Evolutionary conservation across 2,329 filamentous ascomycete genomes (phyloP), one percentile per base, ranked within the genome.

Genomic region (Exutisphaerella laricina): DNA sequence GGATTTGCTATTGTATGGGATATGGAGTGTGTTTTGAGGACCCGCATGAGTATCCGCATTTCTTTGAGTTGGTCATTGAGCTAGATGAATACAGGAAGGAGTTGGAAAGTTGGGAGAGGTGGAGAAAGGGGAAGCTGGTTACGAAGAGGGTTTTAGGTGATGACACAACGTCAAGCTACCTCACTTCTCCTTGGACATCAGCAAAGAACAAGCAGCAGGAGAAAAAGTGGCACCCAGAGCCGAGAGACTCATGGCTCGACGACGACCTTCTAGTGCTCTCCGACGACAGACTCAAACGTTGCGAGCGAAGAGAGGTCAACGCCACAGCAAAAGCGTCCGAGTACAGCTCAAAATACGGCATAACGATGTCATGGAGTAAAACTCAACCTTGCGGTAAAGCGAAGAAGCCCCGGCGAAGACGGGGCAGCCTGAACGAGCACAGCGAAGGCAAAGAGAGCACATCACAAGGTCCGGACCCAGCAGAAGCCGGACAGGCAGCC

Each of bases 1-100:
- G 75, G 42, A 59, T 73, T 0, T 83, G 80, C 60, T 79, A 79
- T 46, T 83, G 80, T 55, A 78, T 82, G 42, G 78, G 75, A 4
- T 83, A 74, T 33, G 79, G 79, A 1, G 64, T 77, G 9, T 83
- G 80, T 55, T 81, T 81, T 48, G 75, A 72, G 10, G 68, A 68
- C 3, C 66, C 72, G 25, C 60, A 69, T 2, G 61, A 69, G 38
- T 79, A 71, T 39, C 60, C 70, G 17, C 59, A 65, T n/a, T 80
- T 69, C 54, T 67, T 72, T 20, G 66, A 70, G 14, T 46, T 73
- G 9, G 64, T 67, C 32, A 66, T 61, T 14, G 58, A 69, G 41
- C 62, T 70, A 39, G 48, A 63, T 1, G 62, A 68, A 29, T 58
- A 66, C 8, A 61, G 70, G 40, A 45, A 59, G 8, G 65, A 73